Evolutionary conservation across 2,329 filamentous ascomycete genomes (phyloP).

Genomic region (Ophiostoma fasciatum): DNA sequence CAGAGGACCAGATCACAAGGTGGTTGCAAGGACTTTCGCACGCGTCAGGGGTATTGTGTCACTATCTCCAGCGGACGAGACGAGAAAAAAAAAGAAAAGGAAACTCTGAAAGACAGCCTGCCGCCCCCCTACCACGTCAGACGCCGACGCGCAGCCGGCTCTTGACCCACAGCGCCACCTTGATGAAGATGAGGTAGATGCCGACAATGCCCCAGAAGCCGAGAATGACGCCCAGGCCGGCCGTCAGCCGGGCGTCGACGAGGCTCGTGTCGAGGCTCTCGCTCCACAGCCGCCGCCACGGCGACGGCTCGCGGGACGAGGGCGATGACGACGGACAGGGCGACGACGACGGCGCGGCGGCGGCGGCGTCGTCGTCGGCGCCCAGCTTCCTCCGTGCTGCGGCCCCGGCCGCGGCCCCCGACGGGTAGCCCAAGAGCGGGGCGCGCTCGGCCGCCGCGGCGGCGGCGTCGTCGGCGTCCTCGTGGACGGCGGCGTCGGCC

Average conservation of each 20-base stretch:
- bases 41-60: no score
- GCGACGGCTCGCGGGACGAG: no score
- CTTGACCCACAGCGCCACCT: conserved; percentile 18
- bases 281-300: conserved; percentile 30
- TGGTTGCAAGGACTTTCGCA: no score
- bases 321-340: no score
- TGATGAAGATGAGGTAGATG: conserved; percentile 33
- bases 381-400: conserved; percentile 2
- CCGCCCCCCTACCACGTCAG: no score
- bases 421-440: conserved; percentile 6
- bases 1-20: no score
- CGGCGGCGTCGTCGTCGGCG: not conserved
- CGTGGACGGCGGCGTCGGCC: conserved; percentile 15
- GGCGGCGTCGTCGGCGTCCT: conserved; percentile 1
- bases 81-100: not conserved
- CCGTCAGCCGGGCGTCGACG: conserved; percentile 28
- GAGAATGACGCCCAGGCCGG: conserved; percentile 30
- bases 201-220: conserved; percentile 34
- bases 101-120: not conserved
- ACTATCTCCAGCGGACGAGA: no score
- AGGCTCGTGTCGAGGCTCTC: conserved; percentile 24
- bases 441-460: conserved; percentile 8
- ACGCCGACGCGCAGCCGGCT: conserved; percentile 7
- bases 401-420: not conserved
- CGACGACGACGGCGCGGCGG: not conserved